Conservation (phyloP, 257 asterid genomes). For the Echium plantagineum region DNA sequence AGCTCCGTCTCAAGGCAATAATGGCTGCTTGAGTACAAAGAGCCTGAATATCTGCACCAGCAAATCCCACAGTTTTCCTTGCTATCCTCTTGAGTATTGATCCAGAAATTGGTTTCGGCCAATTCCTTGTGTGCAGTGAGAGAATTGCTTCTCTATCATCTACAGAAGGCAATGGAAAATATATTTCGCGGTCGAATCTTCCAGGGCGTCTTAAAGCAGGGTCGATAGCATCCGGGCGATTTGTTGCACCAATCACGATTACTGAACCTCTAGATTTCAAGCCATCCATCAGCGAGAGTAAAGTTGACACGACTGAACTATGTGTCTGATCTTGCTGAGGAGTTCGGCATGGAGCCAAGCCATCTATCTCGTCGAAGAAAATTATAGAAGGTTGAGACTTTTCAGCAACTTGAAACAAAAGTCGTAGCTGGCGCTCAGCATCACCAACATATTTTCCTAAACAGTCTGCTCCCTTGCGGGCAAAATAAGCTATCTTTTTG, state of each 20-base stretch:
- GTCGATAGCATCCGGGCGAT: conserved; percentile 96
- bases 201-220: conserved; percentile 99
- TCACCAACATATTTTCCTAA: conserved; percentile 99
- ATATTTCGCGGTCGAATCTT: conserved; percentile 92
- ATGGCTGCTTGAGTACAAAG: conserved; percentile 97
- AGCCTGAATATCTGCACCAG: conserved; percentile 99
- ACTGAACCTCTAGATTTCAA: conserved; percentile 95
- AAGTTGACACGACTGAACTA: conserved; percentile 94
- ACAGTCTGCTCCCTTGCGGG: conserved; percentile 99
- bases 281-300: conserved; percentile 98
- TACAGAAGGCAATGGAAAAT: conserved; percentile 83
- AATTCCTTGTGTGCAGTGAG: conserved; percentile 74
- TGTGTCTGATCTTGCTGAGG: conserved; percentile 96
- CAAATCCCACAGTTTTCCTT: conserved; percentile 79
- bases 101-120: conserved; percentile 88
- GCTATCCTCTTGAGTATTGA: conserved; percentile 78
- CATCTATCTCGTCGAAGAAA: conserved; percentile 97
- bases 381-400: conserved; percentile 97
- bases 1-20: conserved; percentile 68
- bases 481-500: conserved; percentile 89
- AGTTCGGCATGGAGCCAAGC: conserved; percentile 93
- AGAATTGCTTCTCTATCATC: conserved; percentile 91
- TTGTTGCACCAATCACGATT: conserved; percentile 95
- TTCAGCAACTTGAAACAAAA: conserved; percentile 94
- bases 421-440: conserved; percentile 95